Evolutionary conservation across 1,284 basidiomycete genomes (phyloP).

Genomic region (Tilletiopsis washingtonensis): DNA sequence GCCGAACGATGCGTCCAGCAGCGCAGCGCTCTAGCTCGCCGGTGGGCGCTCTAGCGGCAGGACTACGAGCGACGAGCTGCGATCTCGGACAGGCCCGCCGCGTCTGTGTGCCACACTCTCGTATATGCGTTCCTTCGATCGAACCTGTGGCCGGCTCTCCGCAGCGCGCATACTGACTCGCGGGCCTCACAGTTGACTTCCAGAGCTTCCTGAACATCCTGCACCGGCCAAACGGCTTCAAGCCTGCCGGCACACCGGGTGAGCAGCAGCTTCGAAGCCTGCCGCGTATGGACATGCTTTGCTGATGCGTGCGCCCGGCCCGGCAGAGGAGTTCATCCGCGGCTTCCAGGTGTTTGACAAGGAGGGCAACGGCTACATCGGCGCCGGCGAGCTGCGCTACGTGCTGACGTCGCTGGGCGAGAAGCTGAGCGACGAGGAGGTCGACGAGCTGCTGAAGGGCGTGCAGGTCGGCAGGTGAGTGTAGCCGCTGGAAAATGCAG

Average conservation of each 20-base stretch:
- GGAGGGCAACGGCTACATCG: slow-evolving; percentile 93
- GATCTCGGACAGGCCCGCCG: no score
- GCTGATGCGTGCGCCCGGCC: not conserved
- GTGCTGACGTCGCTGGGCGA: slow-evolving; percentile 92
- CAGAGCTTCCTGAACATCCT: slow-evolving; percentile 72
- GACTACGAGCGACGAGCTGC: no score
- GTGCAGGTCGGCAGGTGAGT: slow-evolving; percentile 76
- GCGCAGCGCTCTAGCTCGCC: no score
- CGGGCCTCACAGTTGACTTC: slow-evolving; percentile 54
- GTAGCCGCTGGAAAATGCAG: not conserved
- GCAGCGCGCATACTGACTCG: no score
- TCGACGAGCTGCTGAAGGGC: slow-evolving; percentile 93
- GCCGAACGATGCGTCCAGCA: no score
- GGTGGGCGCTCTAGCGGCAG: no score
- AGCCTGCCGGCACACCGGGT: slow-evolving; percentile 57
- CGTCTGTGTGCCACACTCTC: no score
- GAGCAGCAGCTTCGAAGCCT: not conserved
- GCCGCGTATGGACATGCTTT: not conserved
- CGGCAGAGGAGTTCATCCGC: slow-evolving; percentile 95
- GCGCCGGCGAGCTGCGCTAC: slow-evolving; percentile 82
- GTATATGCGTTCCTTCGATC: no score
- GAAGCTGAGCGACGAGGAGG: slow-evolving; percentile 96
- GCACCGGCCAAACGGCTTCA: slow-evolving; percentile 92
- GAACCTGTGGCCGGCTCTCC: no score
- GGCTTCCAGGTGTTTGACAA: slow-evolving; percentile 99